phyloP scores from a whole-genome alignment of 108 stramenopile genomes.

The Cyclotella atomus region DNA sequence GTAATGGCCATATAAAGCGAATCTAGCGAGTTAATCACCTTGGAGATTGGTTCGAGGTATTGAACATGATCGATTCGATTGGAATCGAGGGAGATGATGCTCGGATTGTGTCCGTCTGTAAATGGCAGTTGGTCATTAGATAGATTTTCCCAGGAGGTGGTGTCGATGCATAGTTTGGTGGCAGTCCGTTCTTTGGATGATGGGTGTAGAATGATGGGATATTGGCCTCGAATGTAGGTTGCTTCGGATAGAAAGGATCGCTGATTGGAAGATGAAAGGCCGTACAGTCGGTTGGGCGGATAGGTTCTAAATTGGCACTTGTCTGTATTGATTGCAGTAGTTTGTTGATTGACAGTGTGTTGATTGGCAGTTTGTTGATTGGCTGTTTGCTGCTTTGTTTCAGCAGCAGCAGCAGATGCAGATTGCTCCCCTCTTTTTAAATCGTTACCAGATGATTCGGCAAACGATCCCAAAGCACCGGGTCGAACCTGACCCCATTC shows the following conservation, averaged over 20 bases:
- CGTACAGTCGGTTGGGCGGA: conserved; percentile 72
- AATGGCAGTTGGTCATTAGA: conserved; percentile 54
- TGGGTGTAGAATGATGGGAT: conserved; percentile 56
- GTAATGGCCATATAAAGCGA: conserved; percentile 36
- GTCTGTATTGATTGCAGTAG: background rate
- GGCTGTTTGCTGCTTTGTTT: background rate
- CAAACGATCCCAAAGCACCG: background rate
- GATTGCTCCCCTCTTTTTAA: too few relatives aligned
- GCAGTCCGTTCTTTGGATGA: background rate
- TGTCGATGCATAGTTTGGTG: conserved; percentile 70
- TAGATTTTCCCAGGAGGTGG: conserved; percentile 69
- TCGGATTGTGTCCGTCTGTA: conserved; percentile 89
- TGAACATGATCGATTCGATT: too few relatives aligned
- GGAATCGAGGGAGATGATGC: conserved; percentile 58
- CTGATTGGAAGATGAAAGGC: conserved; percentile 16
- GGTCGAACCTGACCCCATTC: background rate
- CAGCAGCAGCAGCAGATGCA: too few relatives aligned
- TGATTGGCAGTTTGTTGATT: background rate
- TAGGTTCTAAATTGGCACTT: conserved; percentile 72
- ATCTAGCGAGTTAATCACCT: conserved; percentile 17
- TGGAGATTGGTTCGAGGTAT: too few relatives aligned
- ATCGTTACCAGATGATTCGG: background rate
- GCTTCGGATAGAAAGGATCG: conserved; percentile 64
- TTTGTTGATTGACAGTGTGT: background rate
- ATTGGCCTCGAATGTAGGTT: conserved; percentile 80